Evolutionary conservation across 108 stramenopile species (phyloP).

Genomic region (Fistulifera solaris): DNA sequence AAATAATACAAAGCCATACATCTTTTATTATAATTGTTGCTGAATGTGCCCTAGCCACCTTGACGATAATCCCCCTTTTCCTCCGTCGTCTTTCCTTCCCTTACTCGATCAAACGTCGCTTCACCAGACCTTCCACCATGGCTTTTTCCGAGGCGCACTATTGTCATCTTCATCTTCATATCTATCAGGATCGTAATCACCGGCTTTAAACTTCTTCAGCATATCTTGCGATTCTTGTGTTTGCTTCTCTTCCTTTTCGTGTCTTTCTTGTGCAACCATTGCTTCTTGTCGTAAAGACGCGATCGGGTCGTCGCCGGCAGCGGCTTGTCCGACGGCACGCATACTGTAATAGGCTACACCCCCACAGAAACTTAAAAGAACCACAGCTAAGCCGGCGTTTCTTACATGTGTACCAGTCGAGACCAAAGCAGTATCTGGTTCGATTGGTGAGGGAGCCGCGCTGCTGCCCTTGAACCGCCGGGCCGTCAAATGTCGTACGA

Average conservation of each 20-base stretch:
- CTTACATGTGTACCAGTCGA: background rate
- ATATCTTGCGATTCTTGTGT: slow-evolving; percentile 3
- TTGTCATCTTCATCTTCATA: slow-evolving; percentile 6
- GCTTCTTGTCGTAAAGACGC: slow-evolving; percentile 8
- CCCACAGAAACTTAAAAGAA: slow-evolving; percentile 1
- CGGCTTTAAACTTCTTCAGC: slow-evolving; percentile 2
- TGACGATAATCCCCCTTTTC: too few relatives aligned
- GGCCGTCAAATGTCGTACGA: too few relatives aligned
- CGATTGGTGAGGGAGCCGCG: background rate
- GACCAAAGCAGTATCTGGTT: background rate
- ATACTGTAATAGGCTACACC: slow-evolving; percentile 5
- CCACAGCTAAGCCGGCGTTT: slow-evolving; percentile 1
- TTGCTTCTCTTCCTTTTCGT: slow-evolving; percentile 1
- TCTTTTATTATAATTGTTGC: too few relatives aligned
- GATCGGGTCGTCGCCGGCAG: slow-evolving; percentile 6
- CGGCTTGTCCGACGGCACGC: slow-evolving; percentile 8
- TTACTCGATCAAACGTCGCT: background rate
- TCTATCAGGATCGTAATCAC: slow-evolving; percentile 8
- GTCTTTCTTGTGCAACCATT: slow-evolving; percentile 5
- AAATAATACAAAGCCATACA: too few relatives aligned
- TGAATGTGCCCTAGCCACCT: too few relatives aligned
- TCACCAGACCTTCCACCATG: slow-evolving; percentile 12
- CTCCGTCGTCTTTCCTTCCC: too few relatives aligned
- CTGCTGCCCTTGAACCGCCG: too few relatives aligned
- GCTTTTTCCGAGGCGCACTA: background rate